phyloP scores from a whole-genome alignment of 352 stramenopile species.

The Phytophthora ohioensis region DNA sequence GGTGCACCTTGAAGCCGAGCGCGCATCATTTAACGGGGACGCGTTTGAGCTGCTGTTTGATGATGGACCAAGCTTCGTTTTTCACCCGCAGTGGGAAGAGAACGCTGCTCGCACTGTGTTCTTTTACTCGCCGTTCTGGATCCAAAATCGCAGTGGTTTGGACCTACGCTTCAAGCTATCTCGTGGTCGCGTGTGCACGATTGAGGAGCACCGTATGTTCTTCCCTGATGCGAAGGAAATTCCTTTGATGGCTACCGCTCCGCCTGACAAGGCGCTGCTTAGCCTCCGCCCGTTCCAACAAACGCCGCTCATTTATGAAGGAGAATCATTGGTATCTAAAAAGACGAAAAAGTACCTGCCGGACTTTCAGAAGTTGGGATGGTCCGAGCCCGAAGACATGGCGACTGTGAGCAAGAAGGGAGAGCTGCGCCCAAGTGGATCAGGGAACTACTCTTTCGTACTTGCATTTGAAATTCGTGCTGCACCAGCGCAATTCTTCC shows the following conservation, averaged over 20 bases:
- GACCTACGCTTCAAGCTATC: constrained; percentile 75
- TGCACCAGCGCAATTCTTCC: constrained; percentile 82
- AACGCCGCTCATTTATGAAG: constrained; percentile 64
- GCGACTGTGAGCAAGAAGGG: constrained; percentile 78
- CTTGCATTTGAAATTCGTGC: constrained; percentile 85
- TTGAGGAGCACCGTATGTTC: constrained; percentile 76
- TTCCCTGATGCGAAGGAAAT: constrained; percentile 73
- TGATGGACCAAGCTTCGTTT: constrained; percentile 67
- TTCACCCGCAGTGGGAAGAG: constrained; percentile 73
- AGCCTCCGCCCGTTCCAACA: constrained; percentile 77
- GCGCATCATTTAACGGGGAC: constrained; percentile 57
- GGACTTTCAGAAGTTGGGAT: constrained; percentile 73
- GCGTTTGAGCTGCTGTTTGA: constrained; percentile 72
- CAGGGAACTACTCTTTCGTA: constrained; percentile 71
- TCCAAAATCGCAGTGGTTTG: constrained; percentile 85
- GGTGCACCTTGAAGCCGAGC: constrained; percentile 62
- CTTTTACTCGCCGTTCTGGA: constrained; percentile 84
- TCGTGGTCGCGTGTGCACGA: constrained; percentile 62
- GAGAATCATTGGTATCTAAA: constrained; percentile 52
- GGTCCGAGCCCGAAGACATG: constrained; percentile 80
- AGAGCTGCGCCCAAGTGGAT: constrained; percentile 59
- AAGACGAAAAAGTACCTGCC: constrained; percentile 81
- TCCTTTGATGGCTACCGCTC: constrained; percentile 69
- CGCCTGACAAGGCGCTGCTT: constrained; percentile 70
- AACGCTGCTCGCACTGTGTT: constrained; percentile 69